phyloP scores from a whole-genome alignment of 768 basidiomycete species.

The Suillus americanus region DNA sequence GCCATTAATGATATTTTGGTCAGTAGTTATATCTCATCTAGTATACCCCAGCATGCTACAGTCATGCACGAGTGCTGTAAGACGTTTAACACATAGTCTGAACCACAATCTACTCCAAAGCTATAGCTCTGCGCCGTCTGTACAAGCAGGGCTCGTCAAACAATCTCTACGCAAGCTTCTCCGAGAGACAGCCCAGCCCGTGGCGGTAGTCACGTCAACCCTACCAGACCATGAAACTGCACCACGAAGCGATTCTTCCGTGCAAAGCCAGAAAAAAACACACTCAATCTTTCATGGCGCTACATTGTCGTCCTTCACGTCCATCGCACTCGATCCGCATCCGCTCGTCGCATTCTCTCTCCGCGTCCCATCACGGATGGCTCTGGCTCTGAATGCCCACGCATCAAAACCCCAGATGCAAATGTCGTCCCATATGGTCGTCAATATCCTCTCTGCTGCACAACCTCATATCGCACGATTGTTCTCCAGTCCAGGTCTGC shows the following conservation, averaged over 20 bases:
- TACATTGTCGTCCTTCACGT: slow-evolving; percentile 91
- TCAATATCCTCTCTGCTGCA: slow-evolving; percentile 75
- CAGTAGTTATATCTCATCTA: no score
- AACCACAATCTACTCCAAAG: not conserved
- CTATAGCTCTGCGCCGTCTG: not conserved
- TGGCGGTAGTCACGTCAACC: slow-evolving; percentile 78
- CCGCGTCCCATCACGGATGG: slow-evolving; percentile 88
- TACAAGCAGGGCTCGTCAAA: not conserved
- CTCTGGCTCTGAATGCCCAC: slow-evolving; percentile 48
- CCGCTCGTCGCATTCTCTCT: slow-evolving; percentile 90
- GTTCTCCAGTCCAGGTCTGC: slow-evolving; percentile 73
- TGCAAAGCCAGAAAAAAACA: not conserved
- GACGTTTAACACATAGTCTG: not conserved
- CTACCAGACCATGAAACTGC: slow-evolving; percentile 36
- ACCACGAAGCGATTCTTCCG: slow-evolving; percentile 5
- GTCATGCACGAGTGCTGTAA: not conserved
- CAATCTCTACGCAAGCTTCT: slow-evolving; percentile 52
- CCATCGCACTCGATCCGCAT: slow-evolving; percentile 85
- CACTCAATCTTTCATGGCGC: slow-evolving; percentile 69
- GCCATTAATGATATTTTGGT: no score
- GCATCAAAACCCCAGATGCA: slow-evolving; percentile 11
- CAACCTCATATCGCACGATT: slow-evolving; percentile 62
- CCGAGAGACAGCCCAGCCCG: slow-evolving; percentile 80
- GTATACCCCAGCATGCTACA: not conserved
- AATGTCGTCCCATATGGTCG: slow-evolving; percentile 54